Evolutionary conservation across 129 eudicot species (phyloP), one percentile per base, ranked within the genome.

Genomic region (Silybum marianum): DNA sequence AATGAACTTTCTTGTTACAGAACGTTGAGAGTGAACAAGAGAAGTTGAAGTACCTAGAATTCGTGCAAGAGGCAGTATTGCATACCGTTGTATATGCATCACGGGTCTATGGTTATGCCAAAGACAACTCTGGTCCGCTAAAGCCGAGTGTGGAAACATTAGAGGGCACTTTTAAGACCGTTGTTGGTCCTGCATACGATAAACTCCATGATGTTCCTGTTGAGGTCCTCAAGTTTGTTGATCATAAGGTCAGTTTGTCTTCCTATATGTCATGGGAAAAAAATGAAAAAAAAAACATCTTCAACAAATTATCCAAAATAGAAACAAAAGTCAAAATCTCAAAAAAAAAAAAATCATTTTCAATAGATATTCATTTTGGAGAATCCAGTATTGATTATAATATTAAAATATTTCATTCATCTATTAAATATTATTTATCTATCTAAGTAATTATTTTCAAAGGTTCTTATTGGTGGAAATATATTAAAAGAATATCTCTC

Each of bases 161-260:
- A 19, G 97, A 92, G 72, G 90, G 85, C 63, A 82, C 89, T 12
- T 70, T 92, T 21, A 90, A 82, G 79, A 85, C 88, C 5, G 89
- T 84, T 26, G 89, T 87, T 10, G 85, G 91, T 16, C 97, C 97
- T 28, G 93, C 90, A 6, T 88, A 89, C 44, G 81, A 88, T 14
- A 89, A 89, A 73, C 89, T 69, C 68, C 93, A 89, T 83, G 87
- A 75, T 25, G 92, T 90, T 42, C 97, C 96, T 7, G 22, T 82
- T 67, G 88, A 78, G 19, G 74, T 90, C 76, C 93, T 93, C 85
- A 93, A 89, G 83, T 90, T 88, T 48, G 89, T 93, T 22, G 97
- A 93, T 78, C 90, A 88, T 14, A 93, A 93, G 97, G 97, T 92
- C 71, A 21, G 78, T 11, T 60, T 26, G 14, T 16, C 46, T 67